Evolutionary conservation across 345 rosid species (phyloP).

Genomic region (Eutrema japonicum): DNA sequence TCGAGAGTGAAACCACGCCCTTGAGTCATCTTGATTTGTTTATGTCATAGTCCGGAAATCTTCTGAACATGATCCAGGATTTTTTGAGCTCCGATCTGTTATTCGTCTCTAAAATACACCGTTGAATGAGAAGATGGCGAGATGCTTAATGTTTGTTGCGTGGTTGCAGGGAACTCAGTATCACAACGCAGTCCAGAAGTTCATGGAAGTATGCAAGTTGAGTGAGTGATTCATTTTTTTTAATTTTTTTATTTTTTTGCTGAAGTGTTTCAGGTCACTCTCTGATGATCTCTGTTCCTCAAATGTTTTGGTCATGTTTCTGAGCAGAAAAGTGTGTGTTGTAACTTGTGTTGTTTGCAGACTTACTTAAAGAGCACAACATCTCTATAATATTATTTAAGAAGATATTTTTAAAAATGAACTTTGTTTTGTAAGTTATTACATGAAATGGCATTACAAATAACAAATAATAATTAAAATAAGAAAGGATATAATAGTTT

Average conservation of each 20-base stretch:
- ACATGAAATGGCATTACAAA: too few species aligned
- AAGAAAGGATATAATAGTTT: too few species aligned
- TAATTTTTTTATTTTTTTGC: background rate
- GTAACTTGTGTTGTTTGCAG: slow-evolving; percentile 8
- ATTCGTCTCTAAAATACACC: background rate
- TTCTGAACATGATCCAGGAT: background rate
- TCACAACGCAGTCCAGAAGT: slow-evolving; percentile 89
- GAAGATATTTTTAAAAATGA: too few species aligned
- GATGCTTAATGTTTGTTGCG: slow-evolving; percentile 16
- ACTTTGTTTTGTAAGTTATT: too few species aligned
- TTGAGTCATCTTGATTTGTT: too few species aligned
- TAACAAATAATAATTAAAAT: too few species aligned
- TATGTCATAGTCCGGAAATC: too few species aligned
- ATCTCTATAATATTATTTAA: too few species aligned
- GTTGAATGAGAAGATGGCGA: background rate
- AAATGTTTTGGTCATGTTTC: slow-evolving; percentile 22
- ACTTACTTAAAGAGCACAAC: background rate
- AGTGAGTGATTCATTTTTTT: slow-evolving; percentile 47
- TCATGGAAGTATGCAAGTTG: slow-evolving; percentile 80
- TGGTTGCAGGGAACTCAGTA: slow-evolving; percentile 84
- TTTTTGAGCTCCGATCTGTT: background rate
- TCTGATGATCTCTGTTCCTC: slow-evolving; percentile 7
- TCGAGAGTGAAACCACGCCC: too few species aligned
- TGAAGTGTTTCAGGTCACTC: slow-evolving; percentile 23
- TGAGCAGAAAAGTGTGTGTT: slow-evolving; percentile 24